These are phyloP conservation scores for Stylosanthes scabra DNA, from an alignment of 331 rosid species.

Conservation along the genomic window DNA sequence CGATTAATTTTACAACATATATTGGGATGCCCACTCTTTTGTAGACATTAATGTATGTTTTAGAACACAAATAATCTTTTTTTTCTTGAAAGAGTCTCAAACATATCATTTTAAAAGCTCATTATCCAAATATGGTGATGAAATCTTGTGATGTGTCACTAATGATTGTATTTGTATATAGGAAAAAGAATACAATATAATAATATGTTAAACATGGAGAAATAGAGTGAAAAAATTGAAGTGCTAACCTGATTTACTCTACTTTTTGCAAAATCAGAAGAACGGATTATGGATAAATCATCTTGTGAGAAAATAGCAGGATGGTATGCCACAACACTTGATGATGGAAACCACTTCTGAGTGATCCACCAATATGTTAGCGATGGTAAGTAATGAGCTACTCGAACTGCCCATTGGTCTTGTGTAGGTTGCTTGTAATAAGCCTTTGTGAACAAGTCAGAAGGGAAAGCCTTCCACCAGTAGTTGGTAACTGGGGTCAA, in stretches of 20 bases:
- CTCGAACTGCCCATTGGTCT: constrained; percentile 46
- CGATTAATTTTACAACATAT: too few species aligned
- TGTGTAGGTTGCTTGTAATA: constrained; percentile 35
- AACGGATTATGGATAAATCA: neutral
- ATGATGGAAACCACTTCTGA: constrained; percentile 61
- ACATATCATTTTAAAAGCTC: too few species aligned
- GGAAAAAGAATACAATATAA: neutral
- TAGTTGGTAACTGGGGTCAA: constrained; percentile 63
- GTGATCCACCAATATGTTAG: constrained; percentile 65
- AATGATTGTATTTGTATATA: neutral
- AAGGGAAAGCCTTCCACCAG: constrained; percentile 63
- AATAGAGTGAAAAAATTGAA: neutral
- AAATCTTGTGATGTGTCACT: neutral
- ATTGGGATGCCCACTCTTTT: too few species aligned
- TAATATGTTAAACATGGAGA: neutral
- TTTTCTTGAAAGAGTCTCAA: too few species aligned
- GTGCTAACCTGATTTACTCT: constrained; percentile 33
- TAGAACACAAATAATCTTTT: too few species aligned
- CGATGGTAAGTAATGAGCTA: constrained; percentile 70
- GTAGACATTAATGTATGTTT: too few species aligned
- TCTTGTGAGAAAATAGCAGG: constrained; percentile 35
- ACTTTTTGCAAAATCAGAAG: neutral
- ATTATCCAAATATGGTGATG: neutral
- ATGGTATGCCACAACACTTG: constrained; percentile 29
- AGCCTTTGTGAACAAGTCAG: constrained; percentile 33